Evolutionary conservation across 2,329 filamentous ascomycete species (phyloP).

Genomic region (Escovopsis sp.): DNA sequence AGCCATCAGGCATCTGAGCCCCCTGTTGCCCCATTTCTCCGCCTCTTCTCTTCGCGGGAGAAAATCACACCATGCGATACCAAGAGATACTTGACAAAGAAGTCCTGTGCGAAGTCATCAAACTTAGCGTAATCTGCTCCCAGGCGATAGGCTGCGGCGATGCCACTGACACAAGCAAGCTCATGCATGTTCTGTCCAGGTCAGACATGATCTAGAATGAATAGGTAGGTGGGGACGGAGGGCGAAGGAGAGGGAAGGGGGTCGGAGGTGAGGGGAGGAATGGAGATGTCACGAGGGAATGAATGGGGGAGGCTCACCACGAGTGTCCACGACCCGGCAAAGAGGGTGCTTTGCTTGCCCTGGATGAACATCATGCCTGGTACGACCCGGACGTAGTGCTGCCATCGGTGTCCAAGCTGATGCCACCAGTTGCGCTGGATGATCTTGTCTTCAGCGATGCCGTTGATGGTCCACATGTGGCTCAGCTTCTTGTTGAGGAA

Average conservation of each 20-base stretch:
- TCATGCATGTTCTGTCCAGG: constrained; percentile 48
- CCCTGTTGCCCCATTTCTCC: constrained; percentile 5
- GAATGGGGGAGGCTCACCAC: constrained; percentile 31
- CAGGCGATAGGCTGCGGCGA: constrained; percentile 54
- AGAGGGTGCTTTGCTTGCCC: constrained; percentile 46
- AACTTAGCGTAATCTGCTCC: constrained; percentile 50
- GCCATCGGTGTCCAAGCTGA: constrained; percentile 49
- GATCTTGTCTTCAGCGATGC: constrained; percentile 44
- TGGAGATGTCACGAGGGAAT: no score
- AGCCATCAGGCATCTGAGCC: not conserved
- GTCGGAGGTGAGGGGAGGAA: not conserved
- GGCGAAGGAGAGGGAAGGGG: no score
- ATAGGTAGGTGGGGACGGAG: not conserved
- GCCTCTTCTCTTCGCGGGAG: constrained; percentile 18
- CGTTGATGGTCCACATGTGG: constrained; percentile 42
- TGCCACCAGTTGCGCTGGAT: constrained; percentile 55
- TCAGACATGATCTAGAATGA: no score
- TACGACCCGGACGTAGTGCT: constrained; percentile 50
- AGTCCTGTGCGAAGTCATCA: constrained; percentile 35
- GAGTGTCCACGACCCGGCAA: constrained; percentile 54
- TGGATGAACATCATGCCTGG: constrained; percentile 61
- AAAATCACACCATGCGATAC: constrained; percentile 30
- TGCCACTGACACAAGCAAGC: constrained; percentile 54
- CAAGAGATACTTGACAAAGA: constrained; percentile 32
- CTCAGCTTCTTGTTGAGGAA: constrained; percentile 45